These are phyloP conservation scores for Phytophthora macrochlamydospora DNA, from an alignment of 352 stramenopile genomes.

Conservation along the genomic window DNA sequence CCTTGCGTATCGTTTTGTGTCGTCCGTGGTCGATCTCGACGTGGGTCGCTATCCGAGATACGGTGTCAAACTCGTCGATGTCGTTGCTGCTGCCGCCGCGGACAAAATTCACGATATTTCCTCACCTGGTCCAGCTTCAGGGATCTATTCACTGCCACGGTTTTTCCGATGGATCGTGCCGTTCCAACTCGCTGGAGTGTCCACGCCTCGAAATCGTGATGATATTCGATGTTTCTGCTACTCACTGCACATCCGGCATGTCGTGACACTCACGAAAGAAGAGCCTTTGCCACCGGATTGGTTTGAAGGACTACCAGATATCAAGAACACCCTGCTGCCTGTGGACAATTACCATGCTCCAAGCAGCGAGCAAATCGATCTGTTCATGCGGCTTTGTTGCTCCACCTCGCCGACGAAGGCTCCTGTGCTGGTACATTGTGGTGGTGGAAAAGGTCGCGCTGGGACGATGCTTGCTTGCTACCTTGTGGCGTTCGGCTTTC, in stretches of 20 bases:
- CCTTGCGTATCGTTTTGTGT: constrained; percentile 23
- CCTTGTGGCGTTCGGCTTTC: constrained; percentile 66
- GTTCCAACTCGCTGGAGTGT: constrained; percentile 48
- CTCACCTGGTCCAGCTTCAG: constrained; percentile 2
- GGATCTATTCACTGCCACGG: constrained; percentile 34
- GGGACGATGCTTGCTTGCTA: constrained; percentile 74
- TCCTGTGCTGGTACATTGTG: constrained; percentile 68
- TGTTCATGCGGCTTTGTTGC: constrained; percentile 58
- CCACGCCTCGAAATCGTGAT: constrained; percentile 35
- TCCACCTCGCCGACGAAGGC: background rate
- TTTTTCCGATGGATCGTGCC: constrained; percentile 58
- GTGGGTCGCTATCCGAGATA: constrained; percentile 15
- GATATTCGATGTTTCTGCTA: constrained; percentile 39
- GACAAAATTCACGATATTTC: background rate
- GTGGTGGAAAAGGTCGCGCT: constrained; percentile 65
- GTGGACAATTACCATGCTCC: constrained; percentile 65
- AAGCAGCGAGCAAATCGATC: constrained; percentile 57
- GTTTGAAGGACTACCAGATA: constrained; percentile 29
- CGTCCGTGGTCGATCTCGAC: constrained; percentile 30
- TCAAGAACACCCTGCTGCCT: constrained; percentile 50
- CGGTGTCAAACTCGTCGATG: constrained; percentile 1
- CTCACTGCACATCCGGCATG: constrained; percentile 33
- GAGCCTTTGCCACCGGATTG: constrained; percentile 35
- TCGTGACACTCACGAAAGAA: constrained; percentile 49
- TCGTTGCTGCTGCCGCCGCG: constrained; percentile 16